These are phyloP conservation scores for Russula abietina DNA, from an alignment of 768 basidiomycete species.

Conservation along the genomic window DNA sequence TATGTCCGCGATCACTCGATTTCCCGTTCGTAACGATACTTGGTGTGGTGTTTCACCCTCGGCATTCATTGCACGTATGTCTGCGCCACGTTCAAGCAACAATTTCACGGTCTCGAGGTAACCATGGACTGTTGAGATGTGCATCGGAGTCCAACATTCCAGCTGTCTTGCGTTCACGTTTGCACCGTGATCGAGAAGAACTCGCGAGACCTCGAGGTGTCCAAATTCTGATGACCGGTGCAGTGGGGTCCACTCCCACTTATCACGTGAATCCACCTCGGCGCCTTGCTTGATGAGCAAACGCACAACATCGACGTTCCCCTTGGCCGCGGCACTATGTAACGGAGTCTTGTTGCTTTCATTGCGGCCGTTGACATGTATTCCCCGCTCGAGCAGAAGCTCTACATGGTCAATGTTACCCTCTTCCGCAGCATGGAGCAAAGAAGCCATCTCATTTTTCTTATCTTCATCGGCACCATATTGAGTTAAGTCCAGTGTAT, in stretches of 20 bases:
- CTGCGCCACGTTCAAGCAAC: constrained; percentile 4
- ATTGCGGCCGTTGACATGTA: neutral
- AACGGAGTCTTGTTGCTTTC: neutral
- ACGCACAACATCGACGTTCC: neutral
- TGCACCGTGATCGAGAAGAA: neutral
- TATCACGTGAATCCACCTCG: neutral
- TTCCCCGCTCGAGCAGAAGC: neutral
- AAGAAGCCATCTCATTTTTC: neutral
- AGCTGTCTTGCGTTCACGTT: neutral
- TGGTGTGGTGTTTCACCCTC: neutral
- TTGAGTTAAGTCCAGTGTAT: neutral
- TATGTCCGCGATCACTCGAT: neutral
- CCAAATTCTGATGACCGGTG: neutral
- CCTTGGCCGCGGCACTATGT: neutral
- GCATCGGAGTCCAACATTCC: neutral
- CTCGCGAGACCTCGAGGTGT: neutral
- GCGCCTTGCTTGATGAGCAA: neutral
- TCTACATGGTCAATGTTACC: neutral
- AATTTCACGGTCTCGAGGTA: neutral
- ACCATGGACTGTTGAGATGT: neutral
- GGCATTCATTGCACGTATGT: neutral
- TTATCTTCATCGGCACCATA: neutral
- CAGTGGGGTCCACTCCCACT: neutral
- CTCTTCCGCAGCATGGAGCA: neutral
- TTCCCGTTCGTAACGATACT: neutral